Evolutionary conservation across 805 yeast genomes (phyloP).

Genomic region (Pichia membranifaciens): DNA sequence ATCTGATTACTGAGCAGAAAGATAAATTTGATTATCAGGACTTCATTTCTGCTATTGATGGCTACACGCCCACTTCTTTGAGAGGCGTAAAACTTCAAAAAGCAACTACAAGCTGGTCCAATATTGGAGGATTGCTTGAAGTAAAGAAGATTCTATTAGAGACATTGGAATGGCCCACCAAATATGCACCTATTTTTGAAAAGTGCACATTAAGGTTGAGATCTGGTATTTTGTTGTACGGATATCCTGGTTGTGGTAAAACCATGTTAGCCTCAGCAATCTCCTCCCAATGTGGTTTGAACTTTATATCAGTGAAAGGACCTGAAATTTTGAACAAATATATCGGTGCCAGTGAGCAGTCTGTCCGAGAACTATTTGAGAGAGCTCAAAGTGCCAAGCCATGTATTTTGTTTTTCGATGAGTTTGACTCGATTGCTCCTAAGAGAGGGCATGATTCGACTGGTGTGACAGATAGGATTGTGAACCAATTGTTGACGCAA

Average conservation of each 20-base stretch:
- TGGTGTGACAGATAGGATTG: constrained; percentile 96
- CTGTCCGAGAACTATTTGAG: constrained; percentile 87
- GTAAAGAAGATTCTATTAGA: constrained; percentile 75
- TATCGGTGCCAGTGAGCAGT: constrained; percentile 95
- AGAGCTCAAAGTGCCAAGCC: constrained; percentile 94
- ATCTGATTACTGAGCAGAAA: constrained; percentile 25
- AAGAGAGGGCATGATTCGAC: constrained; percentile 97
- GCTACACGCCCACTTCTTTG: constrained; percentile 72
- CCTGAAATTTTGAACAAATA: constrained; percentile 93
- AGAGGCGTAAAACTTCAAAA: constrained; percentile 85
- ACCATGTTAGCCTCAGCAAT: constrained; percentile 89
- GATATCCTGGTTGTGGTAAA: constrained; percentile 98
- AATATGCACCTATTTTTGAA: constrained; percentile 90
- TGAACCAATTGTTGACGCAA: constrained; percentile 92
- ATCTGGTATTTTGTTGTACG: constrained; percentile 86
- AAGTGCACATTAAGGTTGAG: constrained; percentile 81
- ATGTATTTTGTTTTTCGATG: constrained; percentile 88
- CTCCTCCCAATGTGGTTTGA: constrained; percentile 88
- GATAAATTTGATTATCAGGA: constrained; percentile 25
- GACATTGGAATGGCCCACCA: constrained; percentile 96
- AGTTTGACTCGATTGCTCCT: constrained; percentile 95
- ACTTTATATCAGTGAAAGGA: constrained; percentile 89
- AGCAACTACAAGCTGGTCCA: constrained; percentile 70
- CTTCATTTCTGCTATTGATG: constrained; percentile 54
- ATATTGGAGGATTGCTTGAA: constrained; percentile 79